Percentiles rank a stretch among this genome's conserved stretches.
phyloP scores from a whole-genome alignment of 1,284 basidiomycete species.

The Meira miltonrushii region DNA sequence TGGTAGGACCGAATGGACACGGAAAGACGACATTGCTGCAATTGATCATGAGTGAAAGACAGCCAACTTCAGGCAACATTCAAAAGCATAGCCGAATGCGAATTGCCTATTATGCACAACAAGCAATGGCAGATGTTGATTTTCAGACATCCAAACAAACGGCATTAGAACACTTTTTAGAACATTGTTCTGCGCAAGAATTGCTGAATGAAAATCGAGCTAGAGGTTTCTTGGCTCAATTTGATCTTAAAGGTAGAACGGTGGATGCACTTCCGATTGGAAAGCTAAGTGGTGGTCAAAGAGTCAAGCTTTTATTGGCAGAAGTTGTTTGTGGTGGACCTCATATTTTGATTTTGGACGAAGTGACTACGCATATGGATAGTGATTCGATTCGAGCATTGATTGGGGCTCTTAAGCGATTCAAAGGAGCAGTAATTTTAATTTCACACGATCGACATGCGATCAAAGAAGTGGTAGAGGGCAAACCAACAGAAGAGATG shows the following conservation, averaged over 20 bases:
- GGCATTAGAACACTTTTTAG: constrained; percentile 56
- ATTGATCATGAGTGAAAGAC: constrained; percentile 59
- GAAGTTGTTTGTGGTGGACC: constrained; percentile 35
- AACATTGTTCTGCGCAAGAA: constrained; percentile 7
- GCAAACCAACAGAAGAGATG: constrained; percentile 21
- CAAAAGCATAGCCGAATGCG: constrained; percentile 61
- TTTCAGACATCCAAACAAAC: constrained; percentile 26
- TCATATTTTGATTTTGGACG: constrained; percentile 34
- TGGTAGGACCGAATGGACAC: constrained; percentile 58
- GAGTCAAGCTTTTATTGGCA: constrained; percentile 48
- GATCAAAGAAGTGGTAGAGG: constrained; percentile 30
- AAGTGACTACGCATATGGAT: constrained; percentile 61
- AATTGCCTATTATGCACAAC: constrained; percentile 58
- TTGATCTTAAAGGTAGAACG: constrained; percentile 49
- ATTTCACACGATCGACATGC: constrained; percentile 65
- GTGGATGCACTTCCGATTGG: constrained; percentile 29
- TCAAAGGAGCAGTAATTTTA: constrained; percentile 62
- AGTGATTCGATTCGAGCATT: constrained; percentile 63
- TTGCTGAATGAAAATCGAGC: constrained; percentile 31
- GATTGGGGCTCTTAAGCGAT: constrained; percentile 59
- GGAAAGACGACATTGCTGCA: constrained; percentile 50
- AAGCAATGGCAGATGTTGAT: constrained; percentile 49
- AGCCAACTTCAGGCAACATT: constrained; percentile 60
- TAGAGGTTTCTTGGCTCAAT: constrained; percentile 53
- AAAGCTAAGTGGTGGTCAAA: constrained; percentile 59